Base-by-base conservation (phyloP, 177 flowering plant genomes). In the Vitis hybrid region DNA sequence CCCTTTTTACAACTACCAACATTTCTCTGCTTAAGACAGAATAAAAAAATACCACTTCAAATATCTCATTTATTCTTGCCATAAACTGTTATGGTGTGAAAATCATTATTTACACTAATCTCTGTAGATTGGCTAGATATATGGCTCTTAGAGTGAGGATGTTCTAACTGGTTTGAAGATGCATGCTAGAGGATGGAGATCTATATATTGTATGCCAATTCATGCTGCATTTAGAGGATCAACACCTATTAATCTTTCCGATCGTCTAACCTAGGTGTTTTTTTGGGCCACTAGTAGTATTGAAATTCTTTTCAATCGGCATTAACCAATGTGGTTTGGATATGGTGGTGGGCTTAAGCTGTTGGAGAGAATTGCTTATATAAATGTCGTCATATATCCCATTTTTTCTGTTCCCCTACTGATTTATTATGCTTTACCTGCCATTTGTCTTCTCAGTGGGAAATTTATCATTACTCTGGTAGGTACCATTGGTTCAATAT, bases 251-350 rank as follows among this genome's bases (percentile, higher is more conserved):
- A 67, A 74, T 58, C 79, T 74, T 59, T 74, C 80, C 9, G 77
- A 71, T 68, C 71, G 80, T 52, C 63, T 74, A 54, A 61, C 16
- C 14, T 67, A 76, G 60, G 71, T 74, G 67, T 66, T 61, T 29
- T 26, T 13, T 34, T 61, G 59, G 73, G 79, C 80, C 18, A 50
- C 65, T 53, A 68, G 69, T 39, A 77, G 72, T 19, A 26, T 71
- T 3, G 72, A 80, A 70, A 71, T 77, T 68, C 76, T 80, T 71
- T 49, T 80, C 63, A 74, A 72, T 69, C 68, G 64, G 63, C 80
- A 77, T 59, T 68, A 72, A n/a, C 80, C 80, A 45, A 71, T 80
- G 12, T 80, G 74, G 80, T 71, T 71, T 58, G 66, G 75, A 54
- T 77, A 61, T 63, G 55, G 78, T 39, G 75, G 74, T 34, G 60